Evolutionary conservation across 148 eudicot species (phyloP).

Genomic region (Pharnaceum exiguum): DNA sequence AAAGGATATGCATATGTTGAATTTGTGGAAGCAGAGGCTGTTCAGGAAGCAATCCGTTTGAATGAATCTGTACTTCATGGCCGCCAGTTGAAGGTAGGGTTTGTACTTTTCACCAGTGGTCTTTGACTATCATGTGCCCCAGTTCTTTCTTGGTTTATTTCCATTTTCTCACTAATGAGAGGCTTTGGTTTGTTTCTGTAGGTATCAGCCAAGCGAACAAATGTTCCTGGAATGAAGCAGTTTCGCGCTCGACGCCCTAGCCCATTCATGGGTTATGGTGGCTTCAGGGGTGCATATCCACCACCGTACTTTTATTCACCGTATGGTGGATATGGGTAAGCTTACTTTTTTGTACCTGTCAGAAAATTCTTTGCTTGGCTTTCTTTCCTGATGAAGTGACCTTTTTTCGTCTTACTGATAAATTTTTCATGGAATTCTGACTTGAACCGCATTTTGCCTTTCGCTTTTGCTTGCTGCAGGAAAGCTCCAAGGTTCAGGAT

Average conservation of each 20-base stretch:
- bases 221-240: constrained; percentile 94
- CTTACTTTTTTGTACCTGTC: not conserved
- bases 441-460: not conserved
- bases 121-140: not conserved
- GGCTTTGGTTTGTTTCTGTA: constrained; percentile 7
- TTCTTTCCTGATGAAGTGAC: not conserved
- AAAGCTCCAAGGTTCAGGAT: constrained; percentile 64
- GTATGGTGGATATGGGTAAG: constrained; percentile 91
- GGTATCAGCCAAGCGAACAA: constrained; percentile 45
- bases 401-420: no score
- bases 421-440: not conserved
- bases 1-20: constrained; percentile 93
- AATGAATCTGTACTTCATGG: constrained; percentile 87
- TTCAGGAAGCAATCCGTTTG: constrained; percentile 69
- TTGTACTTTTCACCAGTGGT: not conserved
- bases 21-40: constrained; percentile 76
- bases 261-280: constrained; percentile 58
- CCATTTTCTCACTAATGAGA: not conserved
- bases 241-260: constrained; percentile 59
- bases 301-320: constrained; percentile 70
- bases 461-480: constrained; percentile 32
- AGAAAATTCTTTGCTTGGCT: not conserved
- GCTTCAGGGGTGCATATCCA: constrained; percentile 62
- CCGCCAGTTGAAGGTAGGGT: constrained; percentile 71
- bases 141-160: not conserved